Percentiles rank a stretch among this genome's conserved stretches.
Conservation (phyloP, 208 protist genomes). For the Blechomonas ayalai region DNA sequence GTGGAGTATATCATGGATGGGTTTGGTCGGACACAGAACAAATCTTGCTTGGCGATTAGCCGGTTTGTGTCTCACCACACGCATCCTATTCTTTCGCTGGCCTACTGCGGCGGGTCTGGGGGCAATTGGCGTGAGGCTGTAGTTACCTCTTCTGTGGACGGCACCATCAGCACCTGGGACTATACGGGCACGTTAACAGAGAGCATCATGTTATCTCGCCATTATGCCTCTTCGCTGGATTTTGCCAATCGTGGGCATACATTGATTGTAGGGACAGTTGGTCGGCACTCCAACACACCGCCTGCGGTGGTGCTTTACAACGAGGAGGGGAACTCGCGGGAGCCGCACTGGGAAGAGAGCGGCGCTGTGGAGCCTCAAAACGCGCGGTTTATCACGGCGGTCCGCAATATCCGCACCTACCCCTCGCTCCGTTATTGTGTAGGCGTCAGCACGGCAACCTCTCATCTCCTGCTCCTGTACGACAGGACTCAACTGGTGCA, state of each 20-base stretch:
- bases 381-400: constrained; percentile 65
- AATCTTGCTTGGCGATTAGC: constrained; percentile 34
- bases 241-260: constrained; percentile 60
- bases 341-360: constrained; percentile 66
- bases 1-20: constrained; percentile 85
- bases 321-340: constrained; percentile 36
- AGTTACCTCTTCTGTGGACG: constrained; percentile 77
- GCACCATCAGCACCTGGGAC: constrained; percentile 82
- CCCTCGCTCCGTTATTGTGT: constrained; percentile 50
- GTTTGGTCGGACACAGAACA: constrained; percentile 75
- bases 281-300: constrained; percentile 25
- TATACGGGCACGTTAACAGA: constrained; percentile 46
- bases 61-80: constrained; percentile 47
- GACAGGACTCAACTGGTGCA: constrained; percentile 48
- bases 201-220: constrained; percentile 67
- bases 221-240: constrained; percentile 83
- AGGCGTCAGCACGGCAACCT: constrained; percentile 26
- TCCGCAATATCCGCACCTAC: constrained; percentile 38
- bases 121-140: constrained; percentile 51
- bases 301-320: constrained; percentile 78
- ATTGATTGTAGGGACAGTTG: constrained; percentile 70
- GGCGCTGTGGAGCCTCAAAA: constrained; percentile 60
- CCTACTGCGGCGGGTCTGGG: constrained; percentile 35
- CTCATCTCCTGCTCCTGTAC: constrained; percentile 56
- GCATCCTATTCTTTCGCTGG: constrained; percentile 64